phyloP scores from a whole-genome alignment of 768 basidiomycete species.

The Naganishia randhawae region DNA sequence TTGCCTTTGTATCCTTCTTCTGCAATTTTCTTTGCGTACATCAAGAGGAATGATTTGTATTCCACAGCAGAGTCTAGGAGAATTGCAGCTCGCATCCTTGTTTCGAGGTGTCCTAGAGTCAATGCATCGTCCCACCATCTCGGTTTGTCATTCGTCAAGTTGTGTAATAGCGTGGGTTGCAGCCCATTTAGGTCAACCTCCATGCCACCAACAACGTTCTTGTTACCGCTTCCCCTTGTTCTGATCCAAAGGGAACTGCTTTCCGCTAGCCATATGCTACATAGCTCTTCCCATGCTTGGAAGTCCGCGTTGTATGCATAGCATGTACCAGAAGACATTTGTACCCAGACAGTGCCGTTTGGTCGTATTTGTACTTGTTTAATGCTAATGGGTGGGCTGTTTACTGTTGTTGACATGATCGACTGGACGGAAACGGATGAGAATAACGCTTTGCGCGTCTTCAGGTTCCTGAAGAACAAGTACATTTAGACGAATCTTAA shows the following conservation, averaged over 20 bases:
- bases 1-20: constrained; percentile 84
- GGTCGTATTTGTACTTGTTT: constrained; percentile 65
- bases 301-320: constrained; percentile 74
- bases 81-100: constrained; percentile 67
- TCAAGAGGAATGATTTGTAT: constrained; percentile 68
- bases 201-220: constrained; percentile 28
- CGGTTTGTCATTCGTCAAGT: constrained; percentile 50
- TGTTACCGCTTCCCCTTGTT: constrained; percentile 12
- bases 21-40: constrained; percentile 76
- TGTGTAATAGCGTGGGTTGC: constrained; percentile 7
- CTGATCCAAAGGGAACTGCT: constrained; percentile 55
- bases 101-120: constrained; percentile 85
- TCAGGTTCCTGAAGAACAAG: constrained; percentile 62
- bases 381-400: constrained; percentile 51
- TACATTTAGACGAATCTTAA: constrained; percentile 20
- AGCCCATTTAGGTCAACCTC: constrained; percentile 44
- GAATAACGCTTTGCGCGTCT: constrained; percentile 64
- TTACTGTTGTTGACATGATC: background rate
- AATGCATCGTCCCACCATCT: constrained; percentile 78
- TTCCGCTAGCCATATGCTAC: constrained; percentile 77
- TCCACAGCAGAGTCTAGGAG: constrained; percentile 77
- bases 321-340: constrained; percentile 70
- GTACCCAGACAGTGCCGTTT: constrained; percentile 74
- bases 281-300: constrained; percentile 67
- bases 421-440: constrained; percentile 60